Evolutionary conservation across 352 stramenopile species (phyloP).

Genomic region (Phytophthora europaea): DNA sequence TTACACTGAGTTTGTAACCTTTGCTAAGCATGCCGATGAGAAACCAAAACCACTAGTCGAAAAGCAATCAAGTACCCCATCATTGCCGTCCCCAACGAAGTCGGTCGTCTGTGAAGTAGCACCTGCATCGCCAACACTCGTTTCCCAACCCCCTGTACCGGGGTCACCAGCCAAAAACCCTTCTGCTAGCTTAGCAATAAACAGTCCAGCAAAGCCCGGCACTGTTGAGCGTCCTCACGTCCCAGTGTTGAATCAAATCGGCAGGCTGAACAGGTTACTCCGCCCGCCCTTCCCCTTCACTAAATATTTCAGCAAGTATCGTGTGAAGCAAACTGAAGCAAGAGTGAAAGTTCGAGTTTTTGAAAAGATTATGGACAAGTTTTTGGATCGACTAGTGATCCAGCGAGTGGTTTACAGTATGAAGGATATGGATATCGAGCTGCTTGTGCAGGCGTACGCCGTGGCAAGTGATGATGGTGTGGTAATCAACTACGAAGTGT

Average conservation of each 20-base stretch:
- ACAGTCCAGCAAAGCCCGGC: conserved; percentile 13
- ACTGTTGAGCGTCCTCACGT: conserved; percentile 18
- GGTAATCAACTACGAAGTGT: conserved; percentile 60
- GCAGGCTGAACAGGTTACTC: conserved; percentile 59
- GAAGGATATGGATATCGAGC: conserved; percentile 66
- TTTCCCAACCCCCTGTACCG: conserved; percentile 1
- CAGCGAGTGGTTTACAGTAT: conserved; percentile 71
- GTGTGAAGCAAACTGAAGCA: conserved; percentile 40
- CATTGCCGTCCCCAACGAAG: conserved; percentile 31
- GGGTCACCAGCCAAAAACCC: conserved; percentile 27
- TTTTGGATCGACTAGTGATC: conserved; percentile 67
- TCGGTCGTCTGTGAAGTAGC: conserved; percentile 20
- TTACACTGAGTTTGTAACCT: conserved; percentile 76
- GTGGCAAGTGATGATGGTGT: conserved; percentile 28
- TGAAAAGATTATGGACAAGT: conserved; percentile 83
- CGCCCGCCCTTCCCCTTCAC: conserved; percentile 69
- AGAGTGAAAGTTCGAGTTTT: conserved; percentile 71
- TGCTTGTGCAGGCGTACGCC: conserved; percentile 48
- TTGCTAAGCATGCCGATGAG: conserved; percentile 58
- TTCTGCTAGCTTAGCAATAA: conserved; percentile 5
- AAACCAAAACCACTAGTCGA: conserved; percentile 43
- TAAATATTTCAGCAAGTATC: conserved; percentile 85
- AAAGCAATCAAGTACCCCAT: conserved; percentile 23
- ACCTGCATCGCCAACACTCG: conserved; percentile 16
- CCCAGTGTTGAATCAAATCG: conserved; percentile 47